phyloP scores from a whole-genome alignment of 1,284 basidiomycete species.

The Anthracocystis walkeri region DNA sequence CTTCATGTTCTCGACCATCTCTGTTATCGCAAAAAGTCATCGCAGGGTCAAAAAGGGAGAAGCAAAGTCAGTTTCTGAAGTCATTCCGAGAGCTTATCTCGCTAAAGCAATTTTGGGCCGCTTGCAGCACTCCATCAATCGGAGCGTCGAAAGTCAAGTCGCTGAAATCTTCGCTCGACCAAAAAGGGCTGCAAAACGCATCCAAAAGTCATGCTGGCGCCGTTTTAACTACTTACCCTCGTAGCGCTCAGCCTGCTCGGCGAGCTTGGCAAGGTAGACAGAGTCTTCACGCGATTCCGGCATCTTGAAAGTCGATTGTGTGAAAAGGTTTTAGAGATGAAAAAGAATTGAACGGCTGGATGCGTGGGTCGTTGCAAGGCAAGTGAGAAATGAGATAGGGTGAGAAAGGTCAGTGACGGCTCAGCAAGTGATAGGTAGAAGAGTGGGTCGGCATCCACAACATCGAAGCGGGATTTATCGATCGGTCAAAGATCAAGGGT shows the following conservation, averaged over 20 bases:
- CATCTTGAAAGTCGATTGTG: conserved; percentile 54
- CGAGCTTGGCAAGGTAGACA: conserved; percentile 70
- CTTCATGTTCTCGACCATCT: conserved; percentile 71
- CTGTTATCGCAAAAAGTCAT: conserved; percentile 21
- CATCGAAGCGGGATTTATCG: neutral
- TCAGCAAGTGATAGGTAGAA: neutral
- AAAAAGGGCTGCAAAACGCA: neutral
- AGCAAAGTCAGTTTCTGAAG: conserved; percentile 8
- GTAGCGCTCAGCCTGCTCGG: conserved; percentile 70
- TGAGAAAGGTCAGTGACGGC: conserved; percentile 19
- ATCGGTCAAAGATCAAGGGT: neutral
- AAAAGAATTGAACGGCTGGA: conserved; percentile 26
- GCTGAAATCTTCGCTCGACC: neutral
- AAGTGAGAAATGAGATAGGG: neutral
- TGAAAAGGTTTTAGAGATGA: conserved; percentile 34
- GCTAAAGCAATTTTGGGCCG: neutral
- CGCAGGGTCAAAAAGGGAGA: neutral
- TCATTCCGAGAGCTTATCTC: neutral
- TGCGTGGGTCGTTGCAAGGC: neutral
- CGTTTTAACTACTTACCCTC: conserved; percentile 61
- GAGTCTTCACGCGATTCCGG: conserved; percentile 68
- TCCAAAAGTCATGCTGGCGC: neutral
- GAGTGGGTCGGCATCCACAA: conserved; percentile 16
- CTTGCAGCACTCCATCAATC: neutral
- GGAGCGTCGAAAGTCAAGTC: neutral